Evolutionary conservation across 148 eudicot species (phyloP).

Genomic region (Amaranthus palmeri): DNA sequence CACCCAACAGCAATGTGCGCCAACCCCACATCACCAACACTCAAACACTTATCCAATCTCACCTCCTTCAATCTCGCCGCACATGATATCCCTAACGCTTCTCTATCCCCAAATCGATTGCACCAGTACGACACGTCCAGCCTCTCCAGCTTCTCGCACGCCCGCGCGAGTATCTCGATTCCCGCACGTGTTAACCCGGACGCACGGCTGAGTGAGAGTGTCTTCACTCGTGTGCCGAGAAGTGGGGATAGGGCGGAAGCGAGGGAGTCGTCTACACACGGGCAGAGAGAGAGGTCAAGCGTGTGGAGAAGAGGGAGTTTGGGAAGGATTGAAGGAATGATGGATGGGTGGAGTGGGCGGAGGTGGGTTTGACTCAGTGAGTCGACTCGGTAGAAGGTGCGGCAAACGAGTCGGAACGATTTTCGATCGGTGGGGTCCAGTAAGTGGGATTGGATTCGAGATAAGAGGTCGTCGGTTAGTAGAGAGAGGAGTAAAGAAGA

Average conservation of each 20-base stretch:
- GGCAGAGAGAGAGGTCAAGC: constrained; percentile 68
- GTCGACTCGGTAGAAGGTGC: constrained; percentile 43
- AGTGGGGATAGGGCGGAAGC: constrained; percentile 19
- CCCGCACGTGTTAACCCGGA: constrained; percentile 20
- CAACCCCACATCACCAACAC: constrained; percentile 66
- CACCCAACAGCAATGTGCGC: constrained; percentile 74
- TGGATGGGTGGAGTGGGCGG: constrained; percentile 50
- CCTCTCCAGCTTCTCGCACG: constrained; percentile 22
- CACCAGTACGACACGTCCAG: constrained; percentile 53
- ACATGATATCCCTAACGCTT: constrained; percentile 49
- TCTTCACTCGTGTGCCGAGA: constrained; percentile 19
- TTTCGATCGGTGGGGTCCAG: constrained; percentile 37
- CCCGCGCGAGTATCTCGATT: constrained; percentile 12
- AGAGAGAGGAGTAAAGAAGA: constrained; percentile 26
- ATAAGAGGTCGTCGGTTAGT: constrained; percentile 55
- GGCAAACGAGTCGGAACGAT: constrained; percentile 57
- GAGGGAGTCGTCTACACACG: constrained; percentile 42
- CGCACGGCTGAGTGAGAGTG: constrained; percentile 20
- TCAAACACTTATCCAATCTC: constrained; percentile 52
- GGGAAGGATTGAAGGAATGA: constrained; percentile 35
- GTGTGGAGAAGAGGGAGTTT: constrained; percentile 28
- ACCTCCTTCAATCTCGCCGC: constrained; percentile 42
- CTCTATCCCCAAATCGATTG: constrained; percentile 49
- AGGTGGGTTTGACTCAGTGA: constrained; percentile 43
- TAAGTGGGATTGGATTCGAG: constrained; percentile 33